Conservation (phyloP, 2,329 filamentous ascomycete species). For the Phialophora expanda region DNA sequence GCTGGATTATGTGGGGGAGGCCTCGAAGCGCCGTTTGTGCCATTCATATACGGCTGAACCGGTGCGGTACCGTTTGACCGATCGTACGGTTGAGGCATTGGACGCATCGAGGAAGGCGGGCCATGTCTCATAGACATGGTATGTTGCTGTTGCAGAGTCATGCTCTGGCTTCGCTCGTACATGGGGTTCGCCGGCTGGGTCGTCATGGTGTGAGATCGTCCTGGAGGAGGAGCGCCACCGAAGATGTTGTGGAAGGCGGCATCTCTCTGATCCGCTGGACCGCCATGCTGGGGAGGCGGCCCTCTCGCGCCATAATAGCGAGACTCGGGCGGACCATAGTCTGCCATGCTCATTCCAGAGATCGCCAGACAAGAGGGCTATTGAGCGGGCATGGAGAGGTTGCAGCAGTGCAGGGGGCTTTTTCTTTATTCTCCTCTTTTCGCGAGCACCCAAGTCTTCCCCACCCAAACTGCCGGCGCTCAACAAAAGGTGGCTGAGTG, state of each 20-base stretch:
- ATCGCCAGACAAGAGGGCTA: conserved; percentile 35
- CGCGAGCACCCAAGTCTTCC: conserved; percentile 6
- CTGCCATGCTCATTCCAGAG: conserved; percentile 59
- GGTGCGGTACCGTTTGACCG: conserved; percentile 49
- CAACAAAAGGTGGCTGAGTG: neutral
- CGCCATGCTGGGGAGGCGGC: conserved; percentile 56
- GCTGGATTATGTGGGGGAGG: conserved; percentile 60
- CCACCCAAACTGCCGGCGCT: conserved; percentile 11
- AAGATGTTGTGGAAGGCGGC: conserved; percentile 97
- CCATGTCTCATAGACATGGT: conserved; percentile 50
- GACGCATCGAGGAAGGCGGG: conserved; percentile 51
- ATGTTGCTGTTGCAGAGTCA: conserved; percentile 59
- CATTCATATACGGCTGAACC: conserved; percentile 42
- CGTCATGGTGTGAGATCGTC: conserved; percentile 94
- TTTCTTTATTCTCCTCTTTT: conserved; percentile 20
- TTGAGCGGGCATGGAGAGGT: conserved; percentile 30
- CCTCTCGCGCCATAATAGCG: conserved; percentile 60
- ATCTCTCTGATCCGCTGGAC: conserved; percentile 74
- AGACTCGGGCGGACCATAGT: conserved; percentile 67
- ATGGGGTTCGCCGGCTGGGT: conserved; percentile 70
- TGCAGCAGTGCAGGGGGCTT: conserved; percentile 12
- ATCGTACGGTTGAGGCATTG: conserved; percentile 52
- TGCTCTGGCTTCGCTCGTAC: conserved; percentile 77
- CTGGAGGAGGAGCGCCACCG: conserved; percentile 80
- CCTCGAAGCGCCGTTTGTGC: conserved; percentile 22